Evolutionary conservation across 2,329 filamentous ascomycete species (phyloP).

Genomic region (Aureobasidium sp.): DNA sequence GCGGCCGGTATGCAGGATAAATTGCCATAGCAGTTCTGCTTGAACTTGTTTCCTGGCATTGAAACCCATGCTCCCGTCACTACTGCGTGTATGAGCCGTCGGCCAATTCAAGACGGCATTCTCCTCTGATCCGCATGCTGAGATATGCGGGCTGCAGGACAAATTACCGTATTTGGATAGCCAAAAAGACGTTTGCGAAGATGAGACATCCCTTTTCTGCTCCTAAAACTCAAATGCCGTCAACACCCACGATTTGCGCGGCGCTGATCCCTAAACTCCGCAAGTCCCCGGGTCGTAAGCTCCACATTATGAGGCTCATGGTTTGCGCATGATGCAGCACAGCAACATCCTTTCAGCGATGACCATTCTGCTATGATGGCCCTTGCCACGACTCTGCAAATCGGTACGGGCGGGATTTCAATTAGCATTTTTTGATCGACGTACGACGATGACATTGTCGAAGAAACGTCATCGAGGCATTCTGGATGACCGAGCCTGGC

Average conservation of each 20-base stretch:
- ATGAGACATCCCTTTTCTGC: background rate
- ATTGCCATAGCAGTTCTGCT: background rate
- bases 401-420: background rate
- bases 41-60: background rate
- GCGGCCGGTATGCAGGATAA: background rate
- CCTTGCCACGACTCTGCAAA: background rate
- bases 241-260: background rate
- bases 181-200: background rate
- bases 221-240: background rate
- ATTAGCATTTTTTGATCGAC: background rate
- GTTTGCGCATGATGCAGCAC: slow-evolving; percentile 1
- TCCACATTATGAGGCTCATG: slow-evolving; percentile 5
- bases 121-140: background rate
- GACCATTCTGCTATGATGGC: background rate
- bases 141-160: background rate
- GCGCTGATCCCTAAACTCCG: background rate
- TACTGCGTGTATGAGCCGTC: background rate
- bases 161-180: background rate
- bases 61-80: background rate
- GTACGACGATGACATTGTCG: background rate
- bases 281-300: background rate
- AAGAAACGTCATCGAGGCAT: background rate
- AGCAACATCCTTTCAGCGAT: background rate
- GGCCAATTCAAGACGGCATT: background rate
- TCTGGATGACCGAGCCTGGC: background rate